Evolutionary conservation across 78 protist genomes (phyloP).

Genomic region (Dictyostelium intermedium): DNA sequence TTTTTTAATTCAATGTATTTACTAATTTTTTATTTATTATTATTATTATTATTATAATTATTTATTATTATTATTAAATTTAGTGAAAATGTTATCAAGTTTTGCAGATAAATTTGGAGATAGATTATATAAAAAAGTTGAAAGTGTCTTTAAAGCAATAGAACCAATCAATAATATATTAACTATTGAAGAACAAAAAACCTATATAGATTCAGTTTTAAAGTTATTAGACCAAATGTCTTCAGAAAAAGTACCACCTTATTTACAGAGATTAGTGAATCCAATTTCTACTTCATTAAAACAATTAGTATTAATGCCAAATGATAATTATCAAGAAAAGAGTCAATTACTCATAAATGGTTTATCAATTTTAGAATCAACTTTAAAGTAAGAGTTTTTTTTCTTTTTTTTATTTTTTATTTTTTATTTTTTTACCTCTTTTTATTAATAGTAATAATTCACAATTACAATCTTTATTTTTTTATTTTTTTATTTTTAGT

Average conservation of each 20-base stretch:
- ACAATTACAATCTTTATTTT: no score
- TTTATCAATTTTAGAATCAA: slow-evolving; percentile 22
- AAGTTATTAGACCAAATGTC: background rate
- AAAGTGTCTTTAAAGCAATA: background rate
- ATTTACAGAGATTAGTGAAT: slow-evolving; percentile 5
- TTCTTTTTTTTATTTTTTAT: background rate
- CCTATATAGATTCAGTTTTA: slow-evolving; percentile 30
- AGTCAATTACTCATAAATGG: background rate
- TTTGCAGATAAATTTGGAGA: slow-evolving; percentile 45
- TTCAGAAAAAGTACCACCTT: background rate
- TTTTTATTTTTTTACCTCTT: background rate
- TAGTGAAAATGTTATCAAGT: slow-evolving; percentile 14
- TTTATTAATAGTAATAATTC: background rate
- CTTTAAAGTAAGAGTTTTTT: slow-evolving; percentile 30
- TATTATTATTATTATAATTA: no score
- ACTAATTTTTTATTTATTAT: background rate
- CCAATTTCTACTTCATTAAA: slow-evolving; percentile 31
- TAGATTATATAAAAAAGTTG: slow-evolving; percentile 21
- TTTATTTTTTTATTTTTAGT: background rate
- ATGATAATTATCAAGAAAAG: slow-evolving; percentile 28
- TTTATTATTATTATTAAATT: no score
- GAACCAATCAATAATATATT: background rate
- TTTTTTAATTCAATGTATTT: background rate
- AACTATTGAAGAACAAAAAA: background rate
- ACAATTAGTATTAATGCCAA: background rate